Evolutionary conservation across 2,329 filamentous ascomycete genomes (phyloP).

Genomic region (Fusarium bulbicola): DNA sequence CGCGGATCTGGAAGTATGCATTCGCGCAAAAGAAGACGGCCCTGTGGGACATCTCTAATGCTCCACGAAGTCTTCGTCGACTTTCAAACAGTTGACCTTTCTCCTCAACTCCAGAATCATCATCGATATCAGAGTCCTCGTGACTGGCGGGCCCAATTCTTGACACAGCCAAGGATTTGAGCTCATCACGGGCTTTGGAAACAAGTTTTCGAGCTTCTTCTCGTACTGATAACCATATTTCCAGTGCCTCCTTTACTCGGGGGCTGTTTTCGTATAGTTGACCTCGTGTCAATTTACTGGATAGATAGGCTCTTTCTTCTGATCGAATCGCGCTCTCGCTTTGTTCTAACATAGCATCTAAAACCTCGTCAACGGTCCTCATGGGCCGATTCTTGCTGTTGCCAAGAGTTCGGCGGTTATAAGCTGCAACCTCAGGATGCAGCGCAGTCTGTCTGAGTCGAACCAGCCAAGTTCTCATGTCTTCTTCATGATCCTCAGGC

Average conservation of each 20-base stretch:
- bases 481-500: slow-evolving; percentile 69
- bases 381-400: slow-evolving; percentile 71
- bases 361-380: slow-evolving; percentile 84
- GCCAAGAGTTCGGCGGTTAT: slow-evolving; percentile 71
- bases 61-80: slow-evolving; percentile 72
- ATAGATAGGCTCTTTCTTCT: slow-evolving; percentile 74
- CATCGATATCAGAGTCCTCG: slow-evolving; percentile 38
- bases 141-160: slow-evolving; percentile 1
- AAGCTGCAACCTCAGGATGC: slow-evolving; percentile 81
- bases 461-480: slow-evolving; percentile 82
- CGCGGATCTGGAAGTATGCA: slow-evolving; percentile 84
- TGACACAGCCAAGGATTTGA: slow-evolving; percentile 58
- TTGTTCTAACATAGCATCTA: slow-evolving; percentile 91
- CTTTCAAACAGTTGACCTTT: slow-evolving; percentile 62
- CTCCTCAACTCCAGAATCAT: slow-evolving; percentile 47
- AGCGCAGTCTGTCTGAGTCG: slow-evolving; percentile 83
- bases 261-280: slow-evolving; percentile 83
- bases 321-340: slow-evolving; percentile 73
- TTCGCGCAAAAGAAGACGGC: slow-evolving; percentile 88
- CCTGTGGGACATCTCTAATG: slow-evolving; percentile 83
- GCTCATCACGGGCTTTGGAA: slow-evolving; percentile 68
- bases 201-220: slow-evolving; percentile 63
- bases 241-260: slow-evolving; percentile 71
- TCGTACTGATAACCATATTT: slow-evolving; percentile 71
- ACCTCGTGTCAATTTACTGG: slow-evolving; percentile 72